These are phyloP conservation scores for Aspergillus carlsbadensis DNA, from an alignment of 495 filamentous ascomycete species.

Conservation along the genomic window DNA sequence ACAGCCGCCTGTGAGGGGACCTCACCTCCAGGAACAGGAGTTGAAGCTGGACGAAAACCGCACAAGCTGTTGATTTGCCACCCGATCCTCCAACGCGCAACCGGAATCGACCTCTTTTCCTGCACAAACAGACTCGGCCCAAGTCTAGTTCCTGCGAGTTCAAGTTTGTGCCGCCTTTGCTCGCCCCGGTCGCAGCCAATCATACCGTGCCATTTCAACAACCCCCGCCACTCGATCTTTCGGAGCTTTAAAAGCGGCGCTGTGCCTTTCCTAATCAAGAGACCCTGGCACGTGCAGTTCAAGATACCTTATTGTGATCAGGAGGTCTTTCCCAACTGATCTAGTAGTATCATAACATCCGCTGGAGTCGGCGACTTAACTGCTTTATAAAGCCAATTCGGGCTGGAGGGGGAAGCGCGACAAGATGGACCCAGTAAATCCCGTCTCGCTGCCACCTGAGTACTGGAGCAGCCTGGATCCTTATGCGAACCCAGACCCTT, in stretches of 20 bases:
- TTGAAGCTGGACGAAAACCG: constrained; percentile 6
- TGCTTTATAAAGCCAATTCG: constrained; percentile 6
- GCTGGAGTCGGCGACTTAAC: background rate
- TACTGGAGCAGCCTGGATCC: constrained; percentile 44
- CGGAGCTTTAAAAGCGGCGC: constrained; percentile 14
- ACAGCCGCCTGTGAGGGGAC: background rate
- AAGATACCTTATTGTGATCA: constrained; percentile 11
- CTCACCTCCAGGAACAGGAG: constrained; percentile 11
- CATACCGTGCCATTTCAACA: constrained; percentile 5
- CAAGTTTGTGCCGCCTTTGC: constrained; percentile 11
- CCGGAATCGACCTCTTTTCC: background rate
- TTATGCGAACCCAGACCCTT: constrained; percentile 26
- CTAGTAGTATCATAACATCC: constrained; percentile 16
- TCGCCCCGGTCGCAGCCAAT: constrained; percentile 15
- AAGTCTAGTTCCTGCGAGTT: background rate
- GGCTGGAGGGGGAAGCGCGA: constrained; percentile 13
- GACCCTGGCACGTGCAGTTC: constrained; percentile 20
- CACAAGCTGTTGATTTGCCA: constrained; percentile 1
- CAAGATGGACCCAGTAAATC: constrained; percentile 42
- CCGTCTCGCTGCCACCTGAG: constrained; percentile 28
- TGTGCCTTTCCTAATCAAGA: constrained; percentile 12
- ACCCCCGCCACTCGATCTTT: constrained; percentile 9
- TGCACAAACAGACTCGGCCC: constrained; percentile 15
- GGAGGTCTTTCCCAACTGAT: constrained; percentile 2
- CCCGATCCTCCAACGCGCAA: background rate